phyloP scores from a whole-genome alignment of 257 asterid species.

The Gentiana straminea region DNA sequence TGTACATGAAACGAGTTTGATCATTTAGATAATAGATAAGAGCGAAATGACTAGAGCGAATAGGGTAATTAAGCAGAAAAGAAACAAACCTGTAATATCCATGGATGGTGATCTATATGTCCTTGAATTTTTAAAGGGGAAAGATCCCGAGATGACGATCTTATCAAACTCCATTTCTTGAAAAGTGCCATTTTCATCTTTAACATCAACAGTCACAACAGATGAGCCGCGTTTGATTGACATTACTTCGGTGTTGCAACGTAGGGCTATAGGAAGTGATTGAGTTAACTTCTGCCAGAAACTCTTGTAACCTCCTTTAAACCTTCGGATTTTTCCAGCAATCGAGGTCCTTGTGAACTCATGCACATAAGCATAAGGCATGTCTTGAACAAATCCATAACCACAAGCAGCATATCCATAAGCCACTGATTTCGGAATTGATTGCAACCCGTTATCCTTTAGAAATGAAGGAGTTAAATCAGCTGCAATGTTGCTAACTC shows the following conservation, averaged over 20 bases:
- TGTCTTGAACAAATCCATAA: conserved; percentile 63
- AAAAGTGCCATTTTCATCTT: conserved; percentile 15
- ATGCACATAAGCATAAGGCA: conserved; percentile 58
- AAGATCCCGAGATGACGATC: conserved; percentile 52
- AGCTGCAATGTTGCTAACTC: conserved; percentile 45
- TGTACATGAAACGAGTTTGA: conserved; percentile 7
- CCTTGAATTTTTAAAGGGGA: conserved; percentile 42
- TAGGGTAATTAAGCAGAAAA: background rate
- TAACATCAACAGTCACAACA: conserved; percentile 19
- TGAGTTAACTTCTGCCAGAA: conserved; percentile 46
- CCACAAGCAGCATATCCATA: conserved; percentile 80
- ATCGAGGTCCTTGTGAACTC: conserved; percentile 65
- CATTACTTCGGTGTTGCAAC: conserved; percentile 44
- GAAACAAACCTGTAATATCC: conserved; percentile 16
- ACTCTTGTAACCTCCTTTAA: conserved; percentile 61
- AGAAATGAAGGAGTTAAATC: conserved; percentile 46
- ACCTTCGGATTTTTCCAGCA: conserved; percentile 65
- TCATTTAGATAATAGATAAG: background rate
- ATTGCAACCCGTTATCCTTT: conserved; percentile 36
- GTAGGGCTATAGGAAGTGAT: conserved; percentile 33
- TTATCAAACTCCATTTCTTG: conserved; percentile 49
- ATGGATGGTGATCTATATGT: conserved; percentile 35
- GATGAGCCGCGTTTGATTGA: conserved; percentile 29
- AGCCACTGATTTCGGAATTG: conserved; percentile 54
- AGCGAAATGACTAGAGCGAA: too few relatives aligned